Conservation (phyloP, 2,329 filamentous ascomycete genomes). For the Phialophora chinensis region DNA sequence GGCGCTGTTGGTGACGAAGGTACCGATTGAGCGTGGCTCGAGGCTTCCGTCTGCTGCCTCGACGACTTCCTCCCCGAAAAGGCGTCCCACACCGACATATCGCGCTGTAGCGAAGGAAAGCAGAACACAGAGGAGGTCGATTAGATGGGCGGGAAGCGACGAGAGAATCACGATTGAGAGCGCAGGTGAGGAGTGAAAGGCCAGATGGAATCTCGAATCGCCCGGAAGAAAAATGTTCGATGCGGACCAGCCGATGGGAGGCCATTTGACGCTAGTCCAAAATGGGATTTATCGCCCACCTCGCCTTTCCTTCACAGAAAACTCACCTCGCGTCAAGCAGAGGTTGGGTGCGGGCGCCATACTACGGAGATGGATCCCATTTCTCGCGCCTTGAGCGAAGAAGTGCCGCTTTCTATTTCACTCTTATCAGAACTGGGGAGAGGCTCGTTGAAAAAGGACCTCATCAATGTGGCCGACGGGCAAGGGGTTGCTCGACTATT, state of each 20-base stretch:
- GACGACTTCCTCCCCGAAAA: slow-evolving; percentile 64
- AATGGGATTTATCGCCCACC: neutral
- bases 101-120: slow-evolving; percentile 32
- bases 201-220: slow-evolving; percentile 13
- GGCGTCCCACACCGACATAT: slow-evolving; percentile 66
- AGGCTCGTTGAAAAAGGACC: slow-evolving; percentile 21
- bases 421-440: slow-evolving; percentile 34
- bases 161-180: slow-evolving; percentile 15
- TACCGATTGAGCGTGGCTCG: slow-evolving; percentile 52
- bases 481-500: slow-evolving; percentile 34
- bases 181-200: slow-evolving; percentile 6
- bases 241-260: neutral
- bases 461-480: slow-evolving; percentile 9
- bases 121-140: neutral
- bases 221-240: slow-evolving; percentile 22
- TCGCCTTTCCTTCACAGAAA: neutral
- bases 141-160: slow-evolving; percentile 11
- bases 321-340: neutral
- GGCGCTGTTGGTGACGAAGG: slow-evolving; percentile 30
- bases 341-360: neutral
- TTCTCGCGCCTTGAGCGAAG: slow-evolving; percentile 39
- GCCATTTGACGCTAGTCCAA: neutral
- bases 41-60: slow-evolving; percentile 44
- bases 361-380: slow-evolving; percentile 33
- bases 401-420: slow-evolving; percentile 26